Base-by-base conservation (phyloP, 2,329 filamentous ascomycete genomes). In the Fusarium domesticum region DNA sequence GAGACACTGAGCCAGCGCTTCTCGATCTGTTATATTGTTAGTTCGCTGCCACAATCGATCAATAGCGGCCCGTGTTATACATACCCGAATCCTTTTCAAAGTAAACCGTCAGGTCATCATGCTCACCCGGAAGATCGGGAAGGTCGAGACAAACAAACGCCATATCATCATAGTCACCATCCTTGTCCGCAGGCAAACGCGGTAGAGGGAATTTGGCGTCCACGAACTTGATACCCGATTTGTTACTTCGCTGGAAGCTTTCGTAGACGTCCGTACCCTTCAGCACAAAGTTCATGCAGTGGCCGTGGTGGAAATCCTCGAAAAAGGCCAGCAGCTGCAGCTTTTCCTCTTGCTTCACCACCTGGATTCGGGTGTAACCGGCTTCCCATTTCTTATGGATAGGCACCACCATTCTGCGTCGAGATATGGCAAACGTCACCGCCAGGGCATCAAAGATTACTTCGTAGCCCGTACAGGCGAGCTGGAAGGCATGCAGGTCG, bases 301-400 rank as follows among this genome's bases (percentile, higher is more conserved):
- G 83, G 4, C 90, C 89, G 58, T 95, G 87, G 34, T 80, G 81
- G 66, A 95, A 96, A 47, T 91, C 87, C 53, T 89, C 84, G 64
- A 96, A 93, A 69, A 95, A 96, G 3, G 84, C 89, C 17, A 95
- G 70, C 20, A 96, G 71, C 64, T 95, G 89, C 17, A 87, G 68
- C 12, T 83, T 87, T 50, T 90, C 87, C 53, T 85, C 84, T 53
- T 82, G 76, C 42, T 58, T 61, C 28, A 96, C 81, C 30, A 96
- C 75, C 63, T 96, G 90, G 6, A 96, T 74, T 28, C 91, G 82
- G 7, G 88, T 88, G 30, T 77, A 78, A n/a, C 77, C 81, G 3
- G 90, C 87, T 62, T 95, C 89, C 88, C 89, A 95, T 66, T 93
- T 93, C 70, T 96, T 95, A 71, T 95, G 87, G 54, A 96, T 92